Evolutionary conservation across 2,329 filamentous ascomycete genomes (phyloP), one percentile per base, ranked within the genome.

Genomic region (Lecanoromycetidae sp.): DNA sequence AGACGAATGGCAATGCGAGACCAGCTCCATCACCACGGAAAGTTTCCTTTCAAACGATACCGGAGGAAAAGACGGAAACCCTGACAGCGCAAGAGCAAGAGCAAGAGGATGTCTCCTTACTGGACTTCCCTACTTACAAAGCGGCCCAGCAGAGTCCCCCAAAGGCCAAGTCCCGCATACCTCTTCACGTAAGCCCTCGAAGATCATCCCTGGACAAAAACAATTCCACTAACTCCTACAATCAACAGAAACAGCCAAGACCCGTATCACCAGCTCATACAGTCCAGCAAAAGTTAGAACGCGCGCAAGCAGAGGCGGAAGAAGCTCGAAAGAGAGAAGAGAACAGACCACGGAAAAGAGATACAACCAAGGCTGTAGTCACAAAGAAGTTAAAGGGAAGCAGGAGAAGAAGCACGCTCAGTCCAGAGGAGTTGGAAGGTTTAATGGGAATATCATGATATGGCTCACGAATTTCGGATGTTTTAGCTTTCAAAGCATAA

Each of bases 361-460:
- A 38, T 43, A 17, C 61, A 60, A 51, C 50, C 40, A 38, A 52
- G 56, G 32, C 57, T 50, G 56, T 53, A 44, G 56, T 58, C 42
- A 57, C 58, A 37, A 56, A 57, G 19, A 60, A 44, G 29, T 44
- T 36, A 39, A 47, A 49, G 43, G 52, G 48, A 32, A 49, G 54
- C 23, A 55, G 57, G 35, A 56, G 67, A 49, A 60, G 67, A 37
- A 70, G 67, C 47, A 70, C 67, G 23, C 57, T 70, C 20, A 68
- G 63, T n/a, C 63, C 57, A 34, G 64, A 67, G 40, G 67, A 70
- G 52, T 56, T 70, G 36, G 67, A 65, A 15, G 62, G 63, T 48
- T 54, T 67, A 45, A 59, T 67, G 59, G 49, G 52, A 13, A 20
- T 37, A 17, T 29, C 13, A 8, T 47, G 23, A 42, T n/a, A n/a